These are phyloP conservation scores for Crithidia mellificae DNA, from an alignment of 208 protist species.

Conservation along the genomic window DNA sequence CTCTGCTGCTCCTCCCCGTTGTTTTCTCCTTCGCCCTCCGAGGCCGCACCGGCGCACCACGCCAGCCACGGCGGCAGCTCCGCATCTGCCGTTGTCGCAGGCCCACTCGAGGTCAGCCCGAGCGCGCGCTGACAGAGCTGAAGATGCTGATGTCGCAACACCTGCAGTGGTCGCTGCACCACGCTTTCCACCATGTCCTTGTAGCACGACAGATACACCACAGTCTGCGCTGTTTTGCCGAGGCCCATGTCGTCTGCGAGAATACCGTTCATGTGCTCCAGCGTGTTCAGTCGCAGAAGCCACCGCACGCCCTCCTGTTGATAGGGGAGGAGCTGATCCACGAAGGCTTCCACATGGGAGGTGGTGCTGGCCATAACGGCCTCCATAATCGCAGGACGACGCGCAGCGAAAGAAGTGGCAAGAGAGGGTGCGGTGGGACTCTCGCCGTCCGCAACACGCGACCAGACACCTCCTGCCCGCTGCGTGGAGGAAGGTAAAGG, in stretches of 20 bases:
- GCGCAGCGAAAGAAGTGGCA: not conserved
- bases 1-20: not conserved
- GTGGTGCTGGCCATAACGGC: constrained; percentile 34
- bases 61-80: constrained; percentile 27
- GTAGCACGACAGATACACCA: constrained; percentile 87
- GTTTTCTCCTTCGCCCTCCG: not conserved
- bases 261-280: constrained; percentile 89
- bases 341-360: constrained; percentile 28
- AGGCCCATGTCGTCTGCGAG: constrained; percentile 98
- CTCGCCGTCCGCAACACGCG: too few relatives aligned
- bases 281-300: constrained; percentile 91
- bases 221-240: constrained; percentile 97
- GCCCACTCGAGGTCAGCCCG: constrained; percentile 1
- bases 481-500: too few relatives aligned
- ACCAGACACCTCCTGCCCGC: too few relatives aligned
- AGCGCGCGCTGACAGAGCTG: constrained; percentile 25
- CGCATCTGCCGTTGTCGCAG: not conserved
- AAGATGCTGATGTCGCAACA: constrained; percentile 8
- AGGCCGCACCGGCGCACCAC: constrained; percentile 9
- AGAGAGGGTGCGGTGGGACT: too few relatives aligned
- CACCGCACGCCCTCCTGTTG: constrained; percentile 97
- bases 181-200: constrained; percentile 42
- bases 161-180: constrained; percentile 29
- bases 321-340: constrained; percentile 87
- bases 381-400: constrained; percentile 29